These are phyloP conservation scores for Ramicandelaber brevisporus DNA, from an alignment of 192 early-diverging fungal genomes.

Conservation along the genomic window DNA sequence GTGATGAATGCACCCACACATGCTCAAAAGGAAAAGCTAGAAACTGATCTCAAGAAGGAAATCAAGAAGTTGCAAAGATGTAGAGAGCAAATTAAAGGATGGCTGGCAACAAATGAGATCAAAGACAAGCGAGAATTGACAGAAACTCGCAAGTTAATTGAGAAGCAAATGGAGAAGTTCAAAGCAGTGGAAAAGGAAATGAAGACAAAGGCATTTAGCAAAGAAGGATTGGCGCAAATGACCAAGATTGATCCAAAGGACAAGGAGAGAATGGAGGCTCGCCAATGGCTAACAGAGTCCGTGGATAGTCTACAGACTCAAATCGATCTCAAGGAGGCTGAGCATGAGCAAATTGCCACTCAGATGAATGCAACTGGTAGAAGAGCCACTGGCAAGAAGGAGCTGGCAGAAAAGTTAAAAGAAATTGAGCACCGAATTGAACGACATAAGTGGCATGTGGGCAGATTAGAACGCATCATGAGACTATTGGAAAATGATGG, in stretches of 20 bases:
- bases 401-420: constrained; percentile 42
- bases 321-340: constrained; percentile 81
- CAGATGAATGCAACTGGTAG: no score
- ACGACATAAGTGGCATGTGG: constrained; percentile 77
- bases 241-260: constrained; percentile 82
- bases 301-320: constrained; percentile 70
- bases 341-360: constrained; percentile 46
- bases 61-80: constrained; percentile 95
- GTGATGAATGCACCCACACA: constrained; percentile 48
- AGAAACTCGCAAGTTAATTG: constrained; percentile 85
- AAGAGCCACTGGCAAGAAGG: constrained; percentile 53
- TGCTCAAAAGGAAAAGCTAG: constrained; percentile 93
- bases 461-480: constrained; percentile 70
- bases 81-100: constrained; percentile 95
- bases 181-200: constrained; percentile 96
- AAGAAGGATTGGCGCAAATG: constrained; percentile 64
- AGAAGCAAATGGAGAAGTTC: constrained; percentile 96
- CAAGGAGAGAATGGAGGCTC: constrained; percentile 64
- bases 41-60: constrained; percentile 90
- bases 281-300: constrained; percentile 57
- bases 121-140: constrained; percentile 82
- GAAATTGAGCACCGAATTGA: constrained; percentile 55
- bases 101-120: constrained; percentile 82
- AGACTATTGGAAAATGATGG: constrained; percentile 85
- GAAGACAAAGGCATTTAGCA: constrained; percentile 96